Evolutionary conservation across 2,329 filamentous ascomycete genomes (phyloP).

Genomic region (Alternaria postmessia): DNA sequence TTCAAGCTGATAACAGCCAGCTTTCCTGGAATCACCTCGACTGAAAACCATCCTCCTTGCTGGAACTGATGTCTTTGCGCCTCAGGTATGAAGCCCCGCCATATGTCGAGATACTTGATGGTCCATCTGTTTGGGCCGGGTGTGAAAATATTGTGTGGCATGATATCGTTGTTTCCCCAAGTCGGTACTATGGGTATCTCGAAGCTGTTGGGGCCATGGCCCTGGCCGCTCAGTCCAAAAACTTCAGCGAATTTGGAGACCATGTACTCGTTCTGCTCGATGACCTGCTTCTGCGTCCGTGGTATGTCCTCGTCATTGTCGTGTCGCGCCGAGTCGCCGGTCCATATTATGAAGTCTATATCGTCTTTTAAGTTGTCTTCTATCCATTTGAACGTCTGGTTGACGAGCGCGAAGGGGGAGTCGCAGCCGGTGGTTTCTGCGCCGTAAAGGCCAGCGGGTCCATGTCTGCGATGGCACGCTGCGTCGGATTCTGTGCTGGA

Average conservation of each 20-base stretch:
- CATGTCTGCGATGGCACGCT: constrained; percentile 81
- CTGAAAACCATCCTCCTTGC: constrained; percentile 92
- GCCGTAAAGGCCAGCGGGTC: constrained; percentile 81
- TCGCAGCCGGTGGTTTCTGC: constrained; percentile 91
- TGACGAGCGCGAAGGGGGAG: constrained; percentile 78
- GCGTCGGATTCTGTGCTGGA: constrained; percentile 72
- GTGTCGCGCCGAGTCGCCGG: constrained; percentile 87
- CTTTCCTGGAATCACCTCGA: constrained; percentile 86
- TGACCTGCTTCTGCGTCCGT: constrained; percentile 77
- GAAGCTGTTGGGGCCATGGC: constrained; percentile 61
- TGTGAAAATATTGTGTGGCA: constrained; percentile 93
- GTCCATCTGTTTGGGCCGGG: constrained; percentile 90
- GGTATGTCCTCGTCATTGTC: constrained; percentile 86
- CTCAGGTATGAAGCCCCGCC: constrained; percentile 88
- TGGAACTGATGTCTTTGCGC: constrained; percentile 90
- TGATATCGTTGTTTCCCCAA: constrained; percentile 96
- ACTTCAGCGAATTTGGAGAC: constrained; percentile 78
- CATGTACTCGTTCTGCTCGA: constrained; percentile 77
- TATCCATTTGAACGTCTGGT: constrained; percentile 92
- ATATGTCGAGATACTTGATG: constrained; percentile 76
- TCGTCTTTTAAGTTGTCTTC: constrained; percentile 76
- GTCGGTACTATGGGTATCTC: constrained; percentile 85
- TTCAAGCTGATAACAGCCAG: constrained; percentile 94
- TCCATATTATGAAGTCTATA: constrained; percentile 93
- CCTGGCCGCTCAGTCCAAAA: constrained; percentile 65